These are phyloP conservation scores for Xylaria longipes DNA, from an alignment of 495 filamentous ascomycete species.

Conservation along the genomic window DNA sequence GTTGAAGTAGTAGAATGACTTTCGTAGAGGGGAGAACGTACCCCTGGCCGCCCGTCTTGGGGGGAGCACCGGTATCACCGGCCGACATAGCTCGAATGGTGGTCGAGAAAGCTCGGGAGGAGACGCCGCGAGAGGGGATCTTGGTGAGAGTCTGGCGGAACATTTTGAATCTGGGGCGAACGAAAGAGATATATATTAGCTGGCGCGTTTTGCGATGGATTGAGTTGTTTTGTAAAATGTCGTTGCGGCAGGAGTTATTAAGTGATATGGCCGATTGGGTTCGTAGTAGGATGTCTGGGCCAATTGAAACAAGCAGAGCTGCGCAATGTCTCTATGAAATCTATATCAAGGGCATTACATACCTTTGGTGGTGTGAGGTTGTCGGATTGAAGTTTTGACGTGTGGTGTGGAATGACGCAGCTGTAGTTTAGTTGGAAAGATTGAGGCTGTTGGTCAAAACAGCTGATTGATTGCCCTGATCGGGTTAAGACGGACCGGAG, in stretches of 20 bases:
- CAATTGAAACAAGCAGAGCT: neutral
- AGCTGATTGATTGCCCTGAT: conserved; percentile 19
- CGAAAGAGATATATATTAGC: neutral
- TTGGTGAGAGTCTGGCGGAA: conserved; percentile 68
- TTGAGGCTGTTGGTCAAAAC: neutral
- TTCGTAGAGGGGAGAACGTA: conserved; percentile 39
- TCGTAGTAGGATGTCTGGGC: neutral
- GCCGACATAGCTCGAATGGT: conserved; percentile 66
- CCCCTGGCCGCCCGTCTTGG: conserved; percentile 49
- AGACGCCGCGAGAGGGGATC: conserved; percentile 55
- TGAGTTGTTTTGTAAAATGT: neutral
- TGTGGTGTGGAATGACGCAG: conserved; percentile 25
- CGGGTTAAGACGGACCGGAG: conserved; percentile 25
- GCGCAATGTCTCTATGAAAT: neutral
- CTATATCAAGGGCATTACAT: neutral
- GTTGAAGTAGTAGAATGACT: neutral
- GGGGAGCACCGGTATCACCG: conserved; percentile 73
- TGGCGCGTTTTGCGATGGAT: neutral
- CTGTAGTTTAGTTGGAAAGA: conserved; percentile 1
- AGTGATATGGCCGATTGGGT: neutral
- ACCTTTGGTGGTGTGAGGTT: conserved; percentile 18
- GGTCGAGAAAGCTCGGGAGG: conserved; percentile 65
- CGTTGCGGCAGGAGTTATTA: neutral
- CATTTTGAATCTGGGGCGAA: conserved; percentile 55
- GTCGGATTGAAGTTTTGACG: conserved; percentile 22